Base-by-base conservation (phyloP, 192 early-diverging fungal genomes). In the Pecoramyces ruminantium region DNA sequence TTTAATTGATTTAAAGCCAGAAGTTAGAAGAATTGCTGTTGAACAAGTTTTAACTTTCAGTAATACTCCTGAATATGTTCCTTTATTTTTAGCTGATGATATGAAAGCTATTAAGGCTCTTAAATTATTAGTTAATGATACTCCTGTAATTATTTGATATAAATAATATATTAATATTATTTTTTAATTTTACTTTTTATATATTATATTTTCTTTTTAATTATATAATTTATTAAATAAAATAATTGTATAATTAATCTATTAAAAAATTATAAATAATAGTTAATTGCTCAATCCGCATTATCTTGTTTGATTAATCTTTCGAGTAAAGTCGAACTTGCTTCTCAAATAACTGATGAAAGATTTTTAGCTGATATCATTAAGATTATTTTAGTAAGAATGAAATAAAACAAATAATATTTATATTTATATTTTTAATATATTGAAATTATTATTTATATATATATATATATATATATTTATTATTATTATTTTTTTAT, bases 281-380 rank as follows among this genome's bases (percentile, higher is more conserved):
- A 95, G 94, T 78, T 91, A 13, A 93, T 90, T 25, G 94, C 95
- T 28, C 94, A 97, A 84, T 92, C 94, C 81, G 94, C 95, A 1
- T 83, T 96, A 78, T 88, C 88, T 79, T 86, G 93, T 38, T 87
- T 98, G 39, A 92, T 98, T 78, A 98, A 97, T 86, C 84, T 97
- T 58, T 92, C 93, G 18, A 87, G 87, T 18, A 94, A 96, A 81
- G 78, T 83, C 5, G 84, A 84, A 29, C 83, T 94, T n/a, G 86
- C 91, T 58, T 80, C 82, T 11, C 86, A 89, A 82, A 87, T 98
- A 79, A 88, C 92, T 83, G 87, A 93, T 82, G 91, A 91, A 29
- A 90, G 87, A 25, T 93, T 93, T 79, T 82, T 97, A 34, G 87
- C 88, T 34, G 88, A 92, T 83, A 80, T 97, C 2, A 87, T 93